phyloP scores from a whole-genome alignment of 176 grass and related monocot genomes.

The Hsuehochloa calcarea region DNA sequence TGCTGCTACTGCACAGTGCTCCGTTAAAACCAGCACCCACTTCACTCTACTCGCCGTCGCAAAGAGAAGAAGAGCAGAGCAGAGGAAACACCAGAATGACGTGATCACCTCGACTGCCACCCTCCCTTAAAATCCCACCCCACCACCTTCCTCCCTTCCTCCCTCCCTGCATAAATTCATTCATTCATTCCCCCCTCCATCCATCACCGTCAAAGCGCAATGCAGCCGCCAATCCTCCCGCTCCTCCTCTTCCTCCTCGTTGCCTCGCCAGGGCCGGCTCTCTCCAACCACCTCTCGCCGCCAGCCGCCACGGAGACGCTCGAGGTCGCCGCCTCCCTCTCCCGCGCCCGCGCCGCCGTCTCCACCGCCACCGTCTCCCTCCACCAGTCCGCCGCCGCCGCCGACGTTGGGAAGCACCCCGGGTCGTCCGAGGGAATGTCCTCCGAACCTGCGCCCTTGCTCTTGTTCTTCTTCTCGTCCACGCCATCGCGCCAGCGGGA shows the following conservation, averaged over 20 bases:
- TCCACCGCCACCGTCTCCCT: slow-evolving; percentile 41
- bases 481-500: too few relatives aligned
- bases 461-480: too few relatives aligned
- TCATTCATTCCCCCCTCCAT: not conserved
- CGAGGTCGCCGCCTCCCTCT: slow-evolving; percentile 54
- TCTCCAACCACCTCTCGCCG: slow-evolving; percentile 19
- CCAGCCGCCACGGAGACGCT: slow-evolving; percentile 40
- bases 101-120: slow-evolving; percentile 20
- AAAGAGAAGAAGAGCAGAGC: not conserved
- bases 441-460: too few relatives aligned
- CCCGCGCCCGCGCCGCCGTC: slow-evolving; percentile 49
- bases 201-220: not conserved
- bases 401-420: not conserved
- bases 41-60: not conserved
- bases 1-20: not conserved
- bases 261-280: not conserved
- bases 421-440: not conserved
- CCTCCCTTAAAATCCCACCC: slow-evolving; percentile 30
- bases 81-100: slow-evolving; percentile 11
- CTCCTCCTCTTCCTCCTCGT: slow-evolving; percentile 25
- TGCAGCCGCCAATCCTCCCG: slow-evolving; percentile 21
- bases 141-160: not conserved
- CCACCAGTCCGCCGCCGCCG: slow-evolving; percentile 34
- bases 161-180: not conserved
- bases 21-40: not conserved